Conservation (phyloP, 192 early-diverging fungal genomes). For the Linnemannia exigua region DNA sequence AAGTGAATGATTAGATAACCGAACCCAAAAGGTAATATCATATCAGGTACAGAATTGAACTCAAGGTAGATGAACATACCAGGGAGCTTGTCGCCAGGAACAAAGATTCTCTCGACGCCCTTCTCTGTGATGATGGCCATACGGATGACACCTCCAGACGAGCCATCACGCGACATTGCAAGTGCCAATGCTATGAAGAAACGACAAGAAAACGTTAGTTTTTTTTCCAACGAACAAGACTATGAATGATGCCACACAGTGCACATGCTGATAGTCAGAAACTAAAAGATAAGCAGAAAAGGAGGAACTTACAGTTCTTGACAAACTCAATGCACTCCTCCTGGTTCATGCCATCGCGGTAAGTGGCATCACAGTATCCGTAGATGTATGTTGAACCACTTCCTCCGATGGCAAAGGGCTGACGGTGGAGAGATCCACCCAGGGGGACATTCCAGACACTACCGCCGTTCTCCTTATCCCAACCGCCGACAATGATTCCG, state of each 20-base stretch:
- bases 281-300: neutral
- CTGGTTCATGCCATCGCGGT: constrained; percentile 82
- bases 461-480: constrained; percentile 93
- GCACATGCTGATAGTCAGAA: neutral
- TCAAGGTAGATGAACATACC: constrained; percentile 31
- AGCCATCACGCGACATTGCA: constrained; percentile 97
- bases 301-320: constrained; percentile 86
- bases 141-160: constrained; percentile 96
- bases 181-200: constrained; percentile 80
- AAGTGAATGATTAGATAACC: neutral
- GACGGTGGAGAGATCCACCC: constrained; percentile 93
- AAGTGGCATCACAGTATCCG: constrained; percentile 96
- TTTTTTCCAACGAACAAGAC: no score
- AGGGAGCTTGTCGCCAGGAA: constrained; percentile 85
- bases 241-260: neutral
- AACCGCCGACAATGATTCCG: constrained; percentile 97
- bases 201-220: neutral
- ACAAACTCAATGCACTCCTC: constrained; percentile 94
- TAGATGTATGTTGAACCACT: constrained; percentile 98
- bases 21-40: neutral
- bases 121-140: constrained; percentile 93
- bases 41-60: neutral
- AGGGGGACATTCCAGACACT: constrained; percentile 92
- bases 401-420: constrained; percentile 95
- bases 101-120: constrained; percentile 90